Percentiles rank a stretch among this genome's conserved stretches.
These are phyloP conservation scores for Canavalia gladiata DNA, from an alignment of 306 rosid genomes.

Conservation along the genomic window DNA sequence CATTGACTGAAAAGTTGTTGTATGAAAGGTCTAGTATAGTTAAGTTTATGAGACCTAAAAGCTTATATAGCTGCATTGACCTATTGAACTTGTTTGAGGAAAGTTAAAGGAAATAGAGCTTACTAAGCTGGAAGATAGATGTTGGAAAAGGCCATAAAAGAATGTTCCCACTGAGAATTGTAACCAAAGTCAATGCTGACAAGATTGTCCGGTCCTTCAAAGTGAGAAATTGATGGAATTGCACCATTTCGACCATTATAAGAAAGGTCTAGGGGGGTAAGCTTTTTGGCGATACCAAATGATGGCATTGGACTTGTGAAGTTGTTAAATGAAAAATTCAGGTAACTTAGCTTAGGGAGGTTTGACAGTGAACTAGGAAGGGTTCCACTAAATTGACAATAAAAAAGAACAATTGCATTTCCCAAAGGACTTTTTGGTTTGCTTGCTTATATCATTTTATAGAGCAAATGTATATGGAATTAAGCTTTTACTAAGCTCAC, in stretches of 20 bases:
- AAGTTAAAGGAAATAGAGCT: too few relatives aligned
- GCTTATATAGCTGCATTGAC: too few relatives aligned
- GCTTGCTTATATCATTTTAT: neutral
- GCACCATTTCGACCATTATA: too few relatives aligned
- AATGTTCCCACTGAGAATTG: slow-evolving; percentile 55
- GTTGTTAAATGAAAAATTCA: slow-evolving; percentile 38
- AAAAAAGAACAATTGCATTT: too few relatives aligned
- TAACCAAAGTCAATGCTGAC: neutral
- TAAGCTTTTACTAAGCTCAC: neutral
- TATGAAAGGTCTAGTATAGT: too few relatives aligned
- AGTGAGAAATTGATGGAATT: neutral
- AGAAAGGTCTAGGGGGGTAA: too few relatives aligned
- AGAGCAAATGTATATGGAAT: neutral
- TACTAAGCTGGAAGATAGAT: too few relatives aligned
- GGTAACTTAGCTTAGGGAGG: slow-evolving; percentile 26
- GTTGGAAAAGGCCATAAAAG: neutral
- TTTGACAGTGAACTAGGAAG: slow-evolving; percentile 45
- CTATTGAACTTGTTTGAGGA: too few relatives aligned
- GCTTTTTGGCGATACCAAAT: neutral
- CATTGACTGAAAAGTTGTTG: too few relatives aligned
- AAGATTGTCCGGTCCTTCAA: slow-evolving; percentile 43
- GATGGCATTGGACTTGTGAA: slow-evolving; percentile 50
- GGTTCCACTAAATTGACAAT: slow-evolving; percentile 31
- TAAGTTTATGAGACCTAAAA: too few relatives aligned
- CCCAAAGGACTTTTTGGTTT: neutral